Percentiles rank a stretch among this genome's conserved stretches.
Conservation (phyloP, 192 early-diverging fungal species). For the Pilaira anomala region DNA sequence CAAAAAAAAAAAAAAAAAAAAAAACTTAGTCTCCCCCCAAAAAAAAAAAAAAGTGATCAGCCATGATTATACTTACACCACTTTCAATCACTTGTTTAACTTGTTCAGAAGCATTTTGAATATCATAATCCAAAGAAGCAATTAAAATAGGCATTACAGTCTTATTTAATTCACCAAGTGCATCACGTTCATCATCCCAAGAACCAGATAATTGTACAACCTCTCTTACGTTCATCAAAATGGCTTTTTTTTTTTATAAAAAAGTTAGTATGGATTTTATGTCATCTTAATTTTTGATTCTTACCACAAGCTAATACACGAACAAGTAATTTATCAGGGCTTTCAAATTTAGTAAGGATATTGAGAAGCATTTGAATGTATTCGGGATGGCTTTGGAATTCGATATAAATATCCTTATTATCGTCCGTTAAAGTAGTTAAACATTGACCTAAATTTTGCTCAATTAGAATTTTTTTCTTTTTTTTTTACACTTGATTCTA, state of each 20-base stretch:
- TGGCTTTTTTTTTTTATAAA: slow-evolving; percentile 28
- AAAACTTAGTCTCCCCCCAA: too few relatives aligned
- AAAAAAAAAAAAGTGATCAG: too few relatives aligned
- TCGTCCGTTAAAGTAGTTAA: slow-evolving; percentile 83
- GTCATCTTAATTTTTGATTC: slow-evolving; percentile 40
- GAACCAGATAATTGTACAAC: slow-evolving; percentile 31
- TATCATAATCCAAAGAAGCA: slow-evolving; percentile 44
- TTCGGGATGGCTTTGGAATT: slow-evolving; percentile 55
- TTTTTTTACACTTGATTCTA: neutral
- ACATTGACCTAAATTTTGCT: slow-evolving; percentile 59
- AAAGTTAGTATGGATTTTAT: neutral
- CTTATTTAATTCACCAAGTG: slow-evolving; percentile 40
- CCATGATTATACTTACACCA: slow-evolving; percentile 38
- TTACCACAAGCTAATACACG: slow-evolving; percentile 65
- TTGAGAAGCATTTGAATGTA: slow-evolving; percentile 51
- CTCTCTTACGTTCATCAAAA: slow-evolving; percentile 53
- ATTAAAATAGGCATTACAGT: slow-evolving; percentile 46
- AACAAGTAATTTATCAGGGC: slow-evolving; percentile 61
- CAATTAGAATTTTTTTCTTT: slow-evolving; percentile 6
- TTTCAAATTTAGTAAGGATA: slow-evolving; percentile 40
- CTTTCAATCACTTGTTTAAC: slow-evolving; percentile 35
- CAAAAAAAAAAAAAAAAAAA: too few relatives aligned
- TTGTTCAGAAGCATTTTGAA: slow-evolving; percentile 46
- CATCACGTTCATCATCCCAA: slow-evolving; percentile 32
- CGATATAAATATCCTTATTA: slow-evolving; percentile 55